Evolutionary conservation across 495 filamentous ascomycete genomes (phyloP).

Genomic region (Podospora sp.): DNA sequence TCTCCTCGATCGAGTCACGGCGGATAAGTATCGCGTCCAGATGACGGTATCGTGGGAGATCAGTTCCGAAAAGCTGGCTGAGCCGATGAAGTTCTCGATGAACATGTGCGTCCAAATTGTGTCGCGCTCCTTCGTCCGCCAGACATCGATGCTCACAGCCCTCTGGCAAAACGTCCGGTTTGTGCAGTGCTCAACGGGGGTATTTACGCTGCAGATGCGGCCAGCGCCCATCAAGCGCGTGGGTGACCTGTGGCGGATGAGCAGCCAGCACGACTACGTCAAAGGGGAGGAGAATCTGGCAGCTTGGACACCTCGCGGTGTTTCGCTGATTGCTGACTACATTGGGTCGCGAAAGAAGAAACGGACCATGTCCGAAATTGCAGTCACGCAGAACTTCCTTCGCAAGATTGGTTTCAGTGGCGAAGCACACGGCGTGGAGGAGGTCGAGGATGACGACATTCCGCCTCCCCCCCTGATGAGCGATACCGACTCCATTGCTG

Average conservation of each 20-base stretch:
- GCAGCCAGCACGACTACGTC: slow-evolving; percentile 88
- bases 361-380: slow-evolving; percentile 73
- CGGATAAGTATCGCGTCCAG: slow-evolving; percentile 89
- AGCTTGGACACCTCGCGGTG: slow-evolving; percentile 84
- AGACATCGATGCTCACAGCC: slow-evolving; percentile 81
- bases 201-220: slow-evolving; percentile 83
- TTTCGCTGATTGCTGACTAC: slow-evolving; percentile 84
- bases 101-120: slow-evolving; percentile 80
- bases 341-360: slow-evolving; percentile 69
- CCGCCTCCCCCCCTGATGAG: slow-evolving; percentile 29
- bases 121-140: slow-evolving; percentile 80
- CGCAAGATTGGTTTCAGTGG: slow-evolving; percentile 44
- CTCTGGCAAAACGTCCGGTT: slow-evolving; percentile 83
- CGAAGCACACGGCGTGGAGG: slow-evolving; percentile 32
- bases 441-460: slow-evolving; percentile 23
- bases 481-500: slow-evolving; percentile 47
- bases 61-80: slow-evolving; percentile 71
- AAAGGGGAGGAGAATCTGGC: slow-evolving; percentile 87
- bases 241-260: slow-evolving; percentile 95
- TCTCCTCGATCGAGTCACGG: slow-evolving; percentile 83
- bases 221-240: slow-evolving; percentile 88
- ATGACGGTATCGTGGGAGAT: slow-evolving; percentile 85
- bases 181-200: slow-evolving; percentile 79
- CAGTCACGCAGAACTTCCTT: slow-evolving; percentile 75
- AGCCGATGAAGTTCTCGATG: slow-evolving; percentile 82